These are phyloP conservation scores for Amanita subjunquillea DNA, from an alignment of 768 basidiomycete genomes.

Conservation along the genomic window DNA sequence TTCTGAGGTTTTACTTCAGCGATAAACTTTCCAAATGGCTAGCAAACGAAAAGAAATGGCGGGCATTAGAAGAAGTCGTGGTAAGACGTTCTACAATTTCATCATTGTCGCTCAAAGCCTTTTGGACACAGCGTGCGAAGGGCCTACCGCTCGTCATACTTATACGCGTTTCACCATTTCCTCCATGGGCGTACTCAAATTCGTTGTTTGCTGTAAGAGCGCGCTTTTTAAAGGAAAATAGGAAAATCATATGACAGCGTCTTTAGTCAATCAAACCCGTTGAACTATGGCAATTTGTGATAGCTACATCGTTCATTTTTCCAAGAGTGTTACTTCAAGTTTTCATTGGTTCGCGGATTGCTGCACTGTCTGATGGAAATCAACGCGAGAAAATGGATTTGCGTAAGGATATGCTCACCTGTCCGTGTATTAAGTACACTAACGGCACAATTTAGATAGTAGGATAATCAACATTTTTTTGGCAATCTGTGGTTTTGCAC, in stretches of 20 bases:
- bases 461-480: slow-evolving; percentile 56
- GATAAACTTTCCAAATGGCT: slow-evolving; percentile 50
- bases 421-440: neutral
- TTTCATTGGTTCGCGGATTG: slow-evolving; percentile 72
- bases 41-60: slow-evolving; percentile 59
- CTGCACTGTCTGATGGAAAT: slow-evolving; percentile 65
- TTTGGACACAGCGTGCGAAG: slow-evolving; percentile 30
- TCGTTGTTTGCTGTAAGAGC: slow-evolving; percentile 61
- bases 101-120: neutral
- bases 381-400: slow-evolving; percentile 69
- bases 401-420: slow-evolving; percentile 24
- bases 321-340: slow-evolving; percentile 67
- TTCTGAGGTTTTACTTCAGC: slow-evolving; percentile 50
- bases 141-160: slow-evolving; percentile 77
- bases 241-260: neutral
- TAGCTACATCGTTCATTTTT: slow-evolving; percentile 61
- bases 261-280: slow-evolving; percentile 64
- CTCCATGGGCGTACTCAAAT: slow-evolving; percentile 85
- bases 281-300: slow-evolving; percentile 61
- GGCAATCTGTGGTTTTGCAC: slow-evolving; percentile 45
- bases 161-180: slow-evolving; percentile 73
- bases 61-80: slow-evolving; percentile 65
- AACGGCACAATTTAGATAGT: slow-evolving; percentile 29
- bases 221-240: neutral
- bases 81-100: slow-evolving; percentile 29